Percentiles rank a stretch among this genome's conserved stretches.
Conservation (phyloP, 169 alveolate genomes). For the Eimeria tenella region DNA sequence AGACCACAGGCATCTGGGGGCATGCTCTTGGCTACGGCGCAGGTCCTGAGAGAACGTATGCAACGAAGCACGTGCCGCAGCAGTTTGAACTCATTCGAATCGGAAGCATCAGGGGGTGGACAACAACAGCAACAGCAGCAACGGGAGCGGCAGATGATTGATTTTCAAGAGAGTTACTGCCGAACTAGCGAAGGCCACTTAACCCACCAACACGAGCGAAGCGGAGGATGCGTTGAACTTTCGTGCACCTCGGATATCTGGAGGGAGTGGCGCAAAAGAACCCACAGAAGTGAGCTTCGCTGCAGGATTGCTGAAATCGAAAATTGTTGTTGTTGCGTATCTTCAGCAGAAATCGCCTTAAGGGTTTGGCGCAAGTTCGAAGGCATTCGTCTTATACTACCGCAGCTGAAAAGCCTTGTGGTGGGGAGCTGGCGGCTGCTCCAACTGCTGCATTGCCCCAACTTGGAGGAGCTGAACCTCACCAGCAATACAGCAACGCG, state of each 20-base stretch:
- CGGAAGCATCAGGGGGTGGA: neutral
- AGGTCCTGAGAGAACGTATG: constrained; percentile 45
- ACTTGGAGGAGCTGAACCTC: constrained; percentile 63
- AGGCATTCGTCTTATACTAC: constrained; percentile 27
- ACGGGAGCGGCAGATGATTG: neutral
- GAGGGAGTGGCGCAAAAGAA: neutral
- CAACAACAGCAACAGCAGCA: constrained; percentile 22
- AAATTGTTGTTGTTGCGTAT: constrained; percentile 51
- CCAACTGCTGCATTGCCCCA: constrained; percentile 52
- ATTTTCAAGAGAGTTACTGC: neutral
- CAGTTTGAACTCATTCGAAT: neutral
- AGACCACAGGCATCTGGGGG: constrained; percentile 5
- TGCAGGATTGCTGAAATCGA: constrained; percentile 49
- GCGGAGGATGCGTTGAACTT: neutral
- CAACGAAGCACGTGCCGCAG: neutral
- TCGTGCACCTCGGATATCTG: neutral
- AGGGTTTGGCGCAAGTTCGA: constrained; percentile 31
- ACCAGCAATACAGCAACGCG: constrained; percentile 41
- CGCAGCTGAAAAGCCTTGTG: constrained; percentile 39
- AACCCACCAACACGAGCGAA: neutral
- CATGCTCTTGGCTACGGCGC: constrained; percentile 64
- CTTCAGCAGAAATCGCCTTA: constrained; percentile 42
- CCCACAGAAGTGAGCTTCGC: constrained; percentile 51
- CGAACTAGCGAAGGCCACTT: neutral
- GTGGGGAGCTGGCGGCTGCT: constrained; percentile 73